These are phyloP conservation scores for Cercospora nicotianae DNA, from an alignment of 2,329 filamentous ascomycete species.

Conservation along the genomic window DNA sequence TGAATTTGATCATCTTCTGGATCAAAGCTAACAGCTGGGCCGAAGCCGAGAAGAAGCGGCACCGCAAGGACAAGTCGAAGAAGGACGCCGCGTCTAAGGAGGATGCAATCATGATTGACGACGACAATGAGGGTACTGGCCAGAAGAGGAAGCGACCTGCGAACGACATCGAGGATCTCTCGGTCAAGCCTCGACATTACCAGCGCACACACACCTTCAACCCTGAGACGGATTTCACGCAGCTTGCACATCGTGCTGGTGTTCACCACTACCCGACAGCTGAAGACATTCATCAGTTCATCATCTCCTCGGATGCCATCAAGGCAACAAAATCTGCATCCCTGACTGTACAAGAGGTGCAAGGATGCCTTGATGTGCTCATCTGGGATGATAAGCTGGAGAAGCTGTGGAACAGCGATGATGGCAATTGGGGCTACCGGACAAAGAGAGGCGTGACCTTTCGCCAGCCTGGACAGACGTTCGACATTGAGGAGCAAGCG, in stretches of 20 bases:
- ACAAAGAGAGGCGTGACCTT: slow-evolving; percentile 41
- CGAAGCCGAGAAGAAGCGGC: slow-evolving; percentile 43
- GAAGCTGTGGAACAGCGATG: slow-evolving; percentile 40
- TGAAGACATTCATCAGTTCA: slow-evolving; percentile 70
- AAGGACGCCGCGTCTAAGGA: slow-evolving; percentile 5
- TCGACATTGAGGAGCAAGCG: slow-evolving; percentile 45
- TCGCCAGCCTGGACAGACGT: slow-evolving; percentile 28
- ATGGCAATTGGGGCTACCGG: slow-evolving; percentile 52
- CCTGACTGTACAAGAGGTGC: slow-evolving; percentile 68
- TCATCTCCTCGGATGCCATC: slow-evolving; percentile 68
- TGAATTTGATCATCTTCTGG: slow-evolving; percentile 70
- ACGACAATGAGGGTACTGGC: slow-evolving; percentile 14
- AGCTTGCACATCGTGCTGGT: slow-evolving; percentile 36
- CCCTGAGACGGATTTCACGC: slow-evolving; percentile 28
- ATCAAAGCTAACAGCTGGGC: slow-evolving; percentile 73
- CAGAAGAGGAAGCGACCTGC: slow-evolving; percentile 34
- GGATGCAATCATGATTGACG: slow-evolving; percentile 14
- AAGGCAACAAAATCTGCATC: slow-evolving; percentile 61
- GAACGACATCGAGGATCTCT: slow-evolving; percentile 36
- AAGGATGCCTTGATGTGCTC: slow-evolving; percentile 83
- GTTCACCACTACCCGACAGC: slow-evolving; percentile 74
- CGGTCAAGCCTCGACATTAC: slow-evolving; percentile 22
- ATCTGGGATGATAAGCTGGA: slow-evolving; percentile 86
- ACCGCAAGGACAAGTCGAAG: slow-evolving; percentile 15
- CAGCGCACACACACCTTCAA: slow-evolving; percentile 27